These are phyloP conservation scores for Coelastrella sp. DNA, from an alignment of 139 green algal genomes.

Conservation along the genomic window DNA sequence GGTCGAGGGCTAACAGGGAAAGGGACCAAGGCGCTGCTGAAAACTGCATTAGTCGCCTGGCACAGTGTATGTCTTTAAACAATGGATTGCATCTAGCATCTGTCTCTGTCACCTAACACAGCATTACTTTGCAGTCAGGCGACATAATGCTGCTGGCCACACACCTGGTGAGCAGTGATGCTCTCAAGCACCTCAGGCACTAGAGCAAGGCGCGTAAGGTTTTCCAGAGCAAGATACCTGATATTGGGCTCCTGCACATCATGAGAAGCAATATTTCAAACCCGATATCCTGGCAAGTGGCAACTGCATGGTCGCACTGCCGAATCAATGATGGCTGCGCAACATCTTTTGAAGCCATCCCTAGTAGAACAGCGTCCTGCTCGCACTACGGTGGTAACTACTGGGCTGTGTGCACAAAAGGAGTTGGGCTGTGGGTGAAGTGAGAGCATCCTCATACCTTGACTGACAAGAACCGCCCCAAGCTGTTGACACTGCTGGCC, in stretches of 20 bases:
- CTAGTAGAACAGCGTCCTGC: background rate
- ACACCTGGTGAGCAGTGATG: constrained; percentile 58
- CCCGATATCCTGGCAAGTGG: background rate
- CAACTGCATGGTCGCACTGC: background rate
- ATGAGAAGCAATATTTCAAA: background rate
- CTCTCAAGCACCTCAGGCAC: constrained; percentile 72
- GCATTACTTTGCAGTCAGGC: background rate
- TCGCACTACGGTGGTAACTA: background rate
- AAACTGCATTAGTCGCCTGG: no score
- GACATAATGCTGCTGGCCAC: background rate
- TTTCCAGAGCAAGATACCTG: constrained; percentile 94
- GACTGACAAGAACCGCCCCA: constrained; percentile 72
- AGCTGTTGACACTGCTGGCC: constrained; percentile 59
- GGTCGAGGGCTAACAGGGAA: no score
- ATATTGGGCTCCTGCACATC: constrained; percentile 86
- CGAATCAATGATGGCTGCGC: background rate
- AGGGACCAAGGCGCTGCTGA: no score
- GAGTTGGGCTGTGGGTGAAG: no score
- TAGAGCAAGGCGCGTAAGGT: constrained; percentile 81
- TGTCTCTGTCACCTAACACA: background rate
- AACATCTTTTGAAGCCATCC: background rate
- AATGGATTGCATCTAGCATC: no score
- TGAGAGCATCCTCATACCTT: constrained; percentile 31
- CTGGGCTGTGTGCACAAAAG: no score
- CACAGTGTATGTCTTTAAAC: no score